Conservation (phyloP, 1,284 basidiomycete genomes). For the Heterobasidion irregulare region DNA sequence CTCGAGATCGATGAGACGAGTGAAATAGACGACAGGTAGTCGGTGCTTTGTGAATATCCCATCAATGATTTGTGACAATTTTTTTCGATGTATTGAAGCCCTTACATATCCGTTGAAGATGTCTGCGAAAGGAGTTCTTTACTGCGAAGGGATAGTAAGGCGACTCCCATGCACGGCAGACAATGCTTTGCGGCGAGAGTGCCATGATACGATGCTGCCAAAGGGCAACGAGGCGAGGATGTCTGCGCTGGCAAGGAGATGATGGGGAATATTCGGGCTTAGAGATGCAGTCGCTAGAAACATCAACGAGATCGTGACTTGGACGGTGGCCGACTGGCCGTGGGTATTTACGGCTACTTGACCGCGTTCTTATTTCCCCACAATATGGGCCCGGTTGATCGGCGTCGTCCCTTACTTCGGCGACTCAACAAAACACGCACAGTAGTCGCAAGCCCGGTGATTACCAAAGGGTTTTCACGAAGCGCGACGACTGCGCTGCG, state of each 20-base stretch:
- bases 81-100: neutral
- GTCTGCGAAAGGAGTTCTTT: too few species aligned
- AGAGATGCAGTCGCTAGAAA: too few species aligned
- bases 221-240: neutral
- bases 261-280: neutral
- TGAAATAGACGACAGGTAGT: neutral
- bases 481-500: too few species aligned
- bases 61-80: neutral
- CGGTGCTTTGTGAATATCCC: neutral
- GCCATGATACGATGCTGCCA: neutral
- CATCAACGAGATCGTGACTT: neutral
- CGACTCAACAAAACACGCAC: too few species aligned
- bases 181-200: neutral
- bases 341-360: neutral
- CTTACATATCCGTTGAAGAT: too few species aligned
- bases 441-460: too few species aligned
- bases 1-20: neutral
- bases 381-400: neutral
- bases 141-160: neutral
- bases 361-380: neutral
- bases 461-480: too few species aligned
- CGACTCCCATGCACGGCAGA: neutral
- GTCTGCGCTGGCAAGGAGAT: neutral
- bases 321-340: neutral
- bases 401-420: too few species aligned